Evolutionary conservation across 768 basidiomycete genomes (phyloP).

Genomic region (Lyophyllum semitale): DNA sequence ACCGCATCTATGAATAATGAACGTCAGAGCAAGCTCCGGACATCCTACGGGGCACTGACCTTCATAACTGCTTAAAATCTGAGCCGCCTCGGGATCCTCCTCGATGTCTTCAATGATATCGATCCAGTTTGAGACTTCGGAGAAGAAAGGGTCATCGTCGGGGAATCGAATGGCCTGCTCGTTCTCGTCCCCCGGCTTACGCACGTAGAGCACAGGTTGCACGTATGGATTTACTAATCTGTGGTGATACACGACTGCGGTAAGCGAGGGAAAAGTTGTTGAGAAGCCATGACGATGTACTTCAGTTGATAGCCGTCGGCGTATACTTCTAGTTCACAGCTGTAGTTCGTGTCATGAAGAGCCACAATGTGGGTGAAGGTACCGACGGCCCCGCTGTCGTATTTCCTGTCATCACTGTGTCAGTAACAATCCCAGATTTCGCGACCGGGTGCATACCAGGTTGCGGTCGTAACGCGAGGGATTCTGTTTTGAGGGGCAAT

Average conservation of each 20-base stretch:
- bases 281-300: constrained; percentile 38
- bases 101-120: constrained; percentile 90
- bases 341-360: constrained; percentile 91
- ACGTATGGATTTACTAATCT: constrained; percentile 94
- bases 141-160: constrained; percentile 93
- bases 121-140: constrained; percentile 87
- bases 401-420: constrained; percentile 68
- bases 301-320: constrained; percentile 91
- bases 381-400: constrained; percentile 92
- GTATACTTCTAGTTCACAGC: constrained; percentile 92
- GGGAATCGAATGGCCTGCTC: constrained; percentile 73
- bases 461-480: constrained; percentile 90
- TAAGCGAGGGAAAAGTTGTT: constrained; percentile 6
- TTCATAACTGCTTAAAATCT: constrained; percentile 84
- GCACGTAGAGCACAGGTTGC: constrained; percentile 83
- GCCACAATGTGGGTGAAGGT: constrained; percentile 88
- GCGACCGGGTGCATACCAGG: constrained; percentile 57
- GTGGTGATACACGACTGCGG: not conserved
- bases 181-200: constrained; percentile 78
- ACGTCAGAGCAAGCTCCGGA: not conserved
- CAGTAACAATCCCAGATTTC: not conserved
- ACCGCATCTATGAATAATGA: constrained; percentile 66
- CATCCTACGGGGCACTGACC: constrained; percentile 43
- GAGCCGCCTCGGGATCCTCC: constrained; percentile 76
- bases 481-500: constrained; percentile 89